Evolutionary conservation across 2,329 filamentous ascomycete species (phyloP), one percentile per base, ranked within the genome.

Genomic region (Aureobasidium sp.): DNA sequence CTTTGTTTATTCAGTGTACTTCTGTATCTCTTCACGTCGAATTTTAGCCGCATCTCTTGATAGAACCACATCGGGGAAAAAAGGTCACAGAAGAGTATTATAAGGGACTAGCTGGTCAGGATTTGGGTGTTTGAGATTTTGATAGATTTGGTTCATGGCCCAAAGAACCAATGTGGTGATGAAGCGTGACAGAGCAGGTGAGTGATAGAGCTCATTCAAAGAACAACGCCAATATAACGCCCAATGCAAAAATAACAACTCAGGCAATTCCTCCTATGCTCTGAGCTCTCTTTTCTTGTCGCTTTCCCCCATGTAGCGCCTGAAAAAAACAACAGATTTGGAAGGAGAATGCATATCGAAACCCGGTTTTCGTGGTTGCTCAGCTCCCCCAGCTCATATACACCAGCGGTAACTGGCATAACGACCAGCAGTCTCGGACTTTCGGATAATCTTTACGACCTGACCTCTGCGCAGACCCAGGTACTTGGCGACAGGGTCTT

Each of bases 391-490:
- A 1, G 32, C 29, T 72, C 68, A 75, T 52, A 81, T 80, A 47
- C 74, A 83, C 84, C 84, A 87, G 69, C 93, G 82, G 77, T 99
- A 99, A 84, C 91, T 96, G 53, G 94, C 94, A 77, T 99, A 99
- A 59, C 94, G 84, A 65, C 94, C 94, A 15, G 94, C 94, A 62
- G 94, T 99, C 81, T 97, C 94, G 72, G 88, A 92, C 75, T 88
- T 92, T 67, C 94, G 83, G 71, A 99, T 97, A 70, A 99, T 99
- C 84, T 99, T 99, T 71, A 99, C 94, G 3, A 99, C 92, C 77
- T 97, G 90, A 3, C 92, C 92, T 72, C 92, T 84, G 79, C 89
- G 88, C 73, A 99, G 79, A 13, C 94, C 94, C 61, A 97, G 79
- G 75, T 97, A 99, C 70, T 89, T 87, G 29, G 94, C 90, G 59